Evolutionary conservation across 179 eudicot species (phyloP).

Genomic region (Beta macrorhiza): DNA sequence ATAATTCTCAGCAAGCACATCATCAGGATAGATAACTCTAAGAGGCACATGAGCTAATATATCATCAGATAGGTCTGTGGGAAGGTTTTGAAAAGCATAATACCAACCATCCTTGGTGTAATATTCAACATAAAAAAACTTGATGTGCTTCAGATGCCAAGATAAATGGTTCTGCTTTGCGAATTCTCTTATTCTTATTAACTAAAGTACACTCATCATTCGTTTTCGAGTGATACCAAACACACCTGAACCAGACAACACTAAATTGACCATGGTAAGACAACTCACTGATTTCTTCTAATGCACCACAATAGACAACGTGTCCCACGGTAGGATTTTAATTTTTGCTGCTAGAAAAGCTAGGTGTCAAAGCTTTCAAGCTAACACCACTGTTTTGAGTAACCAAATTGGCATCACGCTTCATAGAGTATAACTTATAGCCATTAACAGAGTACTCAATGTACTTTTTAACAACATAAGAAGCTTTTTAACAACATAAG

Average conservation of each 20-base stretch:
- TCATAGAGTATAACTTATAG: neutral
- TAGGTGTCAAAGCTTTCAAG: constrained; percentile 5
- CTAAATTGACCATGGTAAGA: neutral
- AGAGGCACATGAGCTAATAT: too few species aligned
- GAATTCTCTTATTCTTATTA: neutral
- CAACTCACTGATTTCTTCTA: constrained; percentile 16
- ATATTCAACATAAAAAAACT: neutral
- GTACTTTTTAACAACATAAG: too few species aligned
- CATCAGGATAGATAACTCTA: too few species aligned
- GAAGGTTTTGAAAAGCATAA: neutral
- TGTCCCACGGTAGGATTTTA: constrained; percentile 2
- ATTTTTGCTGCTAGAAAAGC: constrained; percentile 13
- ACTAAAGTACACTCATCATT: neutral
- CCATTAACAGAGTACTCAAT: constrained; percentile 11
- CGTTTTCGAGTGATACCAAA: neutral
- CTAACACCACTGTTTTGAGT: too few species aligned
- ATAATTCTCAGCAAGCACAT: too few species aligned
- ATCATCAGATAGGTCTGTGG: neutral
- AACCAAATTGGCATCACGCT: constrained; percentile 2
- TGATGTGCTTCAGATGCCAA: constrained; percentile 3
- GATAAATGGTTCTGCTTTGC: neutral
- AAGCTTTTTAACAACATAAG: constrained; percentile 1
- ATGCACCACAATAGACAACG: constrained; percentile 9
- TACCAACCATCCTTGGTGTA: neutral
- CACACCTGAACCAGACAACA: constrained; percentile 17